Evolutionary conservation across 2,329 filamentous ascomycete genomes (phyloP), one percentile per base, ranked within the genome.

Genomic region (Dactylellina drechsleri): DNA sequence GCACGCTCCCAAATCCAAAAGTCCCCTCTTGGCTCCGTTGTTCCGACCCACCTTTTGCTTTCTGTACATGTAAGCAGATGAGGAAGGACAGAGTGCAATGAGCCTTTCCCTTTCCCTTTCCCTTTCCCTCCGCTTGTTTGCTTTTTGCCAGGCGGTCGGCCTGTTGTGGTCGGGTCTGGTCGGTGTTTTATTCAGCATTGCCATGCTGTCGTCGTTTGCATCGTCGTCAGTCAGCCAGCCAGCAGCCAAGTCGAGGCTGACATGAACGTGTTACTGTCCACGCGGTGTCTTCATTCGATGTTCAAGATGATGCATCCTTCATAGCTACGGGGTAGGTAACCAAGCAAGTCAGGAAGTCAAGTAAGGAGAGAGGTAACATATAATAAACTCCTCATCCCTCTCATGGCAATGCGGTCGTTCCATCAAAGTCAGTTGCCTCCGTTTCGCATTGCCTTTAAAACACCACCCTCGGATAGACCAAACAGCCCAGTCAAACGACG

Each of bases 181-280:
- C 43, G 43, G 43, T 47, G 8, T 36, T 36, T 36, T 36, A 36
- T 36, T 36, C 31, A 36, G 31, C 31, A 36, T 2, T 36, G 31
- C 31, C 31, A 36, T 36, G 31, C 43, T 47, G 53, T 41, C 28
- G 54, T 58, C 54, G 54, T 58, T 36, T 45, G 54, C 54, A 58
- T 58, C 54, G 54, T 58, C 54, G 54, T 58, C 36, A 58, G n/a
- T 36, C 31, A 36, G 31, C 10, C 31, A 36, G 31, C 31, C 31
- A 36, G 31, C 31, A 36, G 40, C 36, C 10, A 18, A 52, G n/a
- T 58, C 54, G 31, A 40, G 54, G 54, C 54, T 58, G 54, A 58
- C 54, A 13, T 36, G 31, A 36, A 36, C 13, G 20, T n/a, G 20
- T 18, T 52, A 18, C 28, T 58, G 54, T 26, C 36, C 54, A 58